Evolutionary conservation across 352 stramenopile genomes (phyloP).

Genomic region (Phytophthora megakarya): DNA sequence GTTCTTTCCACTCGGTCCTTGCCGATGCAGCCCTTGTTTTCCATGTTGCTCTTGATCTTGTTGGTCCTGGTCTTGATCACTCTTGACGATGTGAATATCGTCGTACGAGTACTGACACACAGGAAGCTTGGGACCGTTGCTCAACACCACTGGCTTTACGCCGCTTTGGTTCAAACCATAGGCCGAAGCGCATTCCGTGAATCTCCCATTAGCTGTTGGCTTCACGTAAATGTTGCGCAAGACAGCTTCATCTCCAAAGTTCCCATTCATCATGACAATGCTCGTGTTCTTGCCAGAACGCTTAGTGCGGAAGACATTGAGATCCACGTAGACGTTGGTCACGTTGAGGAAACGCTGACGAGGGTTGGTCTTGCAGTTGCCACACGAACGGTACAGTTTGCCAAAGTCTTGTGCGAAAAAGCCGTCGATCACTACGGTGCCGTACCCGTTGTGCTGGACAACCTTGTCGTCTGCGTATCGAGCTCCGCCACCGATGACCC

Average conservation of each 20-base stretch:
- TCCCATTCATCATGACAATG: slow-evolving; percentile 56
- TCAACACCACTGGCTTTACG: slow-evolving; percentile 24
- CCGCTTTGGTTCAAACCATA: slow-evolving; percentile 17
- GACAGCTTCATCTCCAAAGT: slow-evolving; percentile 41
- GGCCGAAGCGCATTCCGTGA: slow-evolving; percentile 23
- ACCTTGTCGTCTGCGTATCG: slow-evolving; percentile 59
- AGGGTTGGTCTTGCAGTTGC: slow-evolving; percentile 40
- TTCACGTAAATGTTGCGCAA: slow-evolving; percentile 47
- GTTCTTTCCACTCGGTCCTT: no score
- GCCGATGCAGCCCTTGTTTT: no score
- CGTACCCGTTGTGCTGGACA: slow-evolving; percentile 48
- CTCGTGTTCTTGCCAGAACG: slow-evolving; percentile 43
- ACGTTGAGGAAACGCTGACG: slow-evolving; percentile 45
- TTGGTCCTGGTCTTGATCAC: no score
- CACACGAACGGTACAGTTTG: slow-evolving; percentile 32
- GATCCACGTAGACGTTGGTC: slow-evolving; percentile 37
- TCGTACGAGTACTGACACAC: slow-evolving; percentile 1
- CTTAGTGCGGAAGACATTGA: slow-evolving; percentile 41
- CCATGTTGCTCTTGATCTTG: no score
- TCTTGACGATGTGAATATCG: no score
- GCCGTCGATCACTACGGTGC: slow-evolving; percentile 33
- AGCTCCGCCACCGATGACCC: slow-evolving; percentile 45
- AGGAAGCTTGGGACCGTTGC: slow-evolving; percentile 39
- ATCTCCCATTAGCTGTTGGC: slow-evolving; percentile 7
- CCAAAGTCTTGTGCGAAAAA: slow-evolving; percentile 29